These are phyloP conservation scores for Calamus simplicifolius DNA, from an alignment of 176 grass and related monocot species.

Conservation along the genomic window DNA sequence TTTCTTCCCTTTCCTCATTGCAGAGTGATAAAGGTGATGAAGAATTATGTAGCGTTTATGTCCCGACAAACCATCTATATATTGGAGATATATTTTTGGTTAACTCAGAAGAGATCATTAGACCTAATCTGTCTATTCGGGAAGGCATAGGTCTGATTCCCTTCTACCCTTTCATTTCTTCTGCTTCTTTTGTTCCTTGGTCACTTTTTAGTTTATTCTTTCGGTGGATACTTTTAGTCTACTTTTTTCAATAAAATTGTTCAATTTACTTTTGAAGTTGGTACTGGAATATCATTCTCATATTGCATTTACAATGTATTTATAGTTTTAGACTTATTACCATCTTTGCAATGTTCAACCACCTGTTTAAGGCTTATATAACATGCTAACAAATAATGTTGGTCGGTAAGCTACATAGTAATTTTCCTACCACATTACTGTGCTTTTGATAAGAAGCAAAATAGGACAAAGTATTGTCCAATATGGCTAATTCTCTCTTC, in stretches of 20 bases:
- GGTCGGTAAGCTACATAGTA: too few species aligned
- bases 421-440: too few species aligned
- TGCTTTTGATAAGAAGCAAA: too few species aligned
- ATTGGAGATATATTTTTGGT: conserved; percentile 97
- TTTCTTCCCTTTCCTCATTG: conserved; percentile 11
- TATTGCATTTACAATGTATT: too few species aligned
- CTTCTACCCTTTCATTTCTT: not conserved
- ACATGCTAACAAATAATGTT: too few species aligned
- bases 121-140: conserved; percentile 88
- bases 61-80: conserved; percentile 98
- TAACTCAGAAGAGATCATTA: conserved; percentile 88
- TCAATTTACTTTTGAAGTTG: too few species aligned
- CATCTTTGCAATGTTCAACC: too few species aligned
- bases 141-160: conserved; percentile 81
- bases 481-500: too few species aligned
- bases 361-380: too few species aligned
- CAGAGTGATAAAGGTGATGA: conserved; percentile 95
- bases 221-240: not conserved
- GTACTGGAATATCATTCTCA: too few species aligned
- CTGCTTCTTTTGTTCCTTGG: not conserved
- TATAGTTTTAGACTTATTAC: too few species aligned
- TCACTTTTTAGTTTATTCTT: not conserved
- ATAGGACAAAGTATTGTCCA: too few species aligned
- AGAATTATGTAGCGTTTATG: conserved; percentile 92
- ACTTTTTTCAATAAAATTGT: not conserved